phyloP scores from a whole-genome alignment of 2,329 filamentous ascomycete genomes.

The Colletotrichum cordylinicola region DNA sequence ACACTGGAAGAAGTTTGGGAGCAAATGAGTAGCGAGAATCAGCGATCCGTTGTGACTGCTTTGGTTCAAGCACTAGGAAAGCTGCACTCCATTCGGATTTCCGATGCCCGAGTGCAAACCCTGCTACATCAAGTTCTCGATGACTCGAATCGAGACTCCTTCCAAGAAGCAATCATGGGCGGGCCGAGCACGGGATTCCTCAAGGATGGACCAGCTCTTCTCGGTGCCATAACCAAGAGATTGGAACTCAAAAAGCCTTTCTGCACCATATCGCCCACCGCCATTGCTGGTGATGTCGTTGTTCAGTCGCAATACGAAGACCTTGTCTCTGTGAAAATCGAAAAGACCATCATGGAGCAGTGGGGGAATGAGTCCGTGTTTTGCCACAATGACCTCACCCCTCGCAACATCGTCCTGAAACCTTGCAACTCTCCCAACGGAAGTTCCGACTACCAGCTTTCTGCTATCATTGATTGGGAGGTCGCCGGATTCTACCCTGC shows the following conservation, averaged over 20 bases:
- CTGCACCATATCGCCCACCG: neutral
- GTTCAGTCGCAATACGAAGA: neutral
- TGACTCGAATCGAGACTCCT: neutral
- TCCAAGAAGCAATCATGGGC: neutral
- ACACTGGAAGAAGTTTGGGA: neutral
- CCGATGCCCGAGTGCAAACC: neutral
- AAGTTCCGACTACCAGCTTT: neutral
- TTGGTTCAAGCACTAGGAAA: neutral
- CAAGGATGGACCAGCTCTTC: neutral
- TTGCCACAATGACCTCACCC: conserved; percentile 3
- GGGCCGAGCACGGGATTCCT: neutral
- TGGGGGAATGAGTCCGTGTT: neutral
- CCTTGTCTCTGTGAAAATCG: neutral
- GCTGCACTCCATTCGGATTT: neutral
- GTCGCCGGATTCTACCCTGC: neutral
- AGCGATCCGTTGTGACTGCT: neutral
- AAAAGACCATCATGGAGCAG: neutral
- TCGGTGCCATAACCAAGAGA: neutral
- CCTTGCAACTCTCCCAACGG: neutral
- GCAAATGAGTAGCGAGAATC: neutral
- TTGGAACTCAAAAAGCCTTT: neutral
- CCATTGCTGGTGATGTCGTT: neutral
- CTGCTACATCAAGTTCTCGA: neutral
- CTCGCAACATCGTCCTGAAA: neutral
- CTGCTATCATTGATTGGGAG: neutral